Evolutionary conservation across 2,329 filamentous ascomycete species (phyloP).

Genomic region (Anthostomella pinea): DNA sequence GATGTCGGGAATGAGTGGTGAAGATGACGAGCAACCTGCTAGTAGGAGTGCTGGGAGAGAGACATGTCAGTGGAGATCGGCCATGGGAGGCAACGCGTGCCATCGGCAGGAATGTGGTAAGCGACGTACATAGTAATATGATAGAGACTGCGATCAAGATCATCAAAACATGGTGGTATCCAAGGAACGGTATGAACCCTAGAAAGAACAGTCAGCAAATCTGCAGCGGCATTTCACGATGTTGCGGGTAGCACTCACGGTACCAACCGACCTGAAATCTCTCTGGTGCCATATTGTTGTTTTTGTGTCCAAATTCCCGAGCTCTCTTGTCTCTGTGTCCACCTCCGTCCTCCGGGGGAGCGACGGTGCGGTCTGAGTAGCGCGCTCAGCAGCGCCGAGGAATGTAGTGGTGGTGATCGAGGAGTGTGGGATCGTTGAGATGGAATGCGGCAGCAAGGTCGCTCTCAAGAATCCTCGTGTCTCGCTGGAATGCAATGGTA

Average conservation of each 20-base stretch:
- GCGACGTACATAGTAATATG: conserved; percentile 84
- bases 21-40: conserved; percentile 95
- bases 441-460: conserved; percentile 20
- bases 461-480: conserved; percentile 19
- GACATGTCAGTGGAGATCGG: conserved; percentile 3
- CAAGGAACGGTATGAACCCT: conserved; percentile 68
- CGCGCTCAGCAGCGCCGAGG: conserved; percentile 23
- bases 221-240: neutral
- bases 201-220: conserved; percentile 2
- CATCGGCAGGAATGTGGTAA: conserved; percentile 6
- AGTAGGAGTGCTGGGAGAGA: conserved; percentile 71
- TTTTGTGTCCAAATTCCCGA: conserved; percentile 17
- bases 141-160: conserved; percentile 91
- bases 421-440: conserved; percentile 15
- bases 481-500: conserved; percentile 18
- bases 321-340: conserved; percentile 22
- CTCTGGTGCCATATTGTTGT: conserved; percentile 23
- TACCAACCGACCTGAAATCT: conserved; percentile 32
- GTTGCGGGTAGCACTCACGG: conserved; percentile 23
- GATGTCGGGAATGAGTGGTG: conserved; percentile 89
- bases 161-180: conserved; percentile 89
- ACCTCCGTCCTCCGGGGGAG: conserved; percentile 32
- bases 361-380: conserved; percentile 26
- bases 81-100: too few species aligned
- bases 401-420: conserved; percentile 10